Conservation (phyloP, 164 flowering plant genomes). For the Saururus chinensis region DNA sequence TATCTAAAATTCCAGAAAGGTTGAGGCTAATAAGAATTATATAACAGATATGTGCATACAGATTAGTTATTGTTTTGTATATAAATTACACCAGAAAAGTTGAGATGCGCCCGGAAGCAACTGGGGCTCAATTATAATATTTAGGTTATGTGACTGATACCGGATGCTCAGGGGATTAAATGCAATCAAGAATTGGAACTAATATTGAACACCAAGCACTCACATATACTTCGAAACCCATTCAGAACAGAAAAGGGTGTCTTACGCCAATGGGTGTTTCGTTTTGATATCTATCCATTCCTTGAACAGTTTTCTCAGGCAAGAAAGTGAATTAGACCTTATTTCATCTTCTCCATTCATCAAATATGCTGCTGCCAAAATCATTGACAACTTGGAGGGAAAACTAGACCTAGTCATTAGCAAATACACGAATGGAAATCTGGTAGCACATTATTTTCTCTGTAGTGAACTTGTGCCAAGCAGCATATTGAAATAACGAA, state of each 20-base stretch:
- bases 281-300: conserved; percentile 91
- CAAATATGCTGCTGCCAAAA: conserved; percentile 39
- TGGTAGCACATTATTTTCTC: too few species aligned
- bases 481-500: too few species aligned
- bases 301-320: conserved; percentile 78
- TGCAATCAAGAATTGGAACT: conserved; percentile 82
- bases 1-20: background rate
- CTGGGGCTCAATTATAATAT: too few species aligned
- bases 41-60: background rate
- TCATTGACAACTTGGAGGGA: conserved; percentile 60
- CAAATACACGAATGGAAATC: conserved; percentile 85
- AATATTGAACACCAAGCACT: conserved; percentile 52
- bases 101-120: too few species aligned
- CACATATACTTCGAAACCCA: conserved; percentile 78
- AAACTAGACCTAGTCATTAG: conserved; percentile 91
- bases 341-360: background rate
- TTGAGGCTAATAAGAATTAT: too few species aligned
- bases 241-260: conserved; percentile 62
- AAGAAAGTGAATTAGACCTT: background rate
- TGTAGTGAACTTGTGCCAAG: too few species aligned
- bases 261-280: conserved; percentile 78
- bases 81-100: too few species aligned
- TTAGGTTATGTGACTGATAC: conserved; percentile 87
- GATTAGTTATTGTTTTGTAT: background rate
- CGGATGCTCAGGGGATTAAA: conserved; percentile 77